phyloP scores from a whole-genome alignment of 257 asterid species.

The Dorcoceras hygrometricum region DNA sequence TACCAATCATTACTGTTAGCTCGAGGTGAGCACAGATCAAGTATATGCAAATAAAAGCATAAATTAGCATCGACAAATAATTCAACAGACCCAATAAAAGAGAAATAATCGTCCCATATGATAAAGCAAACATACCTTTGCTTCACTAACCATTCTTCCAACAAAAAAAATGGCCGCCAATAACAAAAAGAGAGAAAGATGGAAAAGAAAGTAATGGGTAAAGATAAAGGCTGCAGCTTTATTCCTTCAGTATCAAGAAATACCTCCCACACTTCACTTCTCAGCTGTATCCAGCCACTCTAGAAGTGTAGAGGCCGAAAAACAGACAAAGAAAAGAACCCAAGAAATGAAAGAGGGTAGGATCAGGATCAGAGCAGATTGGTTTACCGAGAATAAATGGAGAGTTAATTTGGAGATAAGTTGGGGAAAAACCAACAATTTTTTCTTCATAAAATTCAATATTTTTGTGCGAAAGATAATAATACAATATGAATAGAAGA shows the following conservation, averaged over 20 bases:
- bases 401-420: slow-evolving; percentile 16
- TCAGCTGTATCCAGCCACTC: slow-evolving; percentile 6
- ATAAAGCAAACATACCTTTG: slow-evolving; percentile 44
- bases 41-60: slow-evolving; percentile 10
- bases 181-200: neutral
- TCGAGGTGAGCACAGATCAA: slow-evolving; percentile 22
- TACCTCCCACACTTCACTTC: slow-evolving; percentile 25
- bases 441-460: neutral
- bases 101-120: neutral
- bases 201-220: slow-evolving; percentile 23
- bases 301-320: slow-evolving; percentile 14
- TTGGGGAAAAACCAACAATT: slow-evolving; percentile 20
- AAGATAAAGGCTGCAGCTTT: slow-evolving; percentile 18
- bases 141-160: slow-evolving; percentile 58
- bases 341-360: slow-evolving; percentile 13
- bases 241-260: neutral
- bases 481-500: slow-evolving; percentile 35
- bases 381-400: slow-evolving; percentile 29
- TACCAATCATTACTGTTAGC: neutral
- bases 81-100: neutral
- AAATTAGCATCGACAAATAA: neutral
- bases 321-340: neutral
- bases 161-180: neutral
- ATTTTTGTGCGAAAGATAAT: neutral
- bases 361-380: slow-evolving; percentile 16